Conservation (phyloP, 345 rosid species). For the Triadica sebifera region DNA sequence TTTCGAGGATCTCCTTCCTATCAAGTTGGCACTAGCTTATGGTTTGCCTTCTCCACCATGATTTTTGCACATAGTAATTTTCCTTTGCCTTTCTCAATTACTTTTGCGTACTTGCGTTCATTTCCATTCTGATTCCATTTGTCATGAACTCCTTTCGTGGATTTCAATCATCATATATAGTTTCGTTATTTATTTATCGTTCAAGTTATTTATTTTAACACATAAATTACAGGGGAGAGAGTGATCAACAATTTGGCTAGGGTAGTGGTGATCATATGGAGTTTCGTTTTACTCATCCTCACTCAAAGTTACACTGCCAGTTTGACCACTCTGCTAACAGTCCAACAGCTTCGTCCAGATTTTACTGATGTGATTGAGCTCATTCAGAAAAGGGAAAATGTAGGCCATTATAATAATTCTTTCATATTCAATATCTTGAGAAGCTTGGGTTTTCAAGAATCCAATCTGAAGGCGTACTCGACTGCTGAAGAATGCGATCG, state of each 20-base stretch:
- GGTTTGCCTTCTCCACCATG: slow-evolving; percentile 51
- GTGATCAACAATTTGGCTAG: slow-evolving; percentile 48
- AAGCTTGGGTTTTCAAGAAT: slow-evolving; percentile 17
- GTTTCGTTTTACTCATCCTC: slow-evolving; percentile 55
- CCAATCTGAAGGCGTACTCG: slow-evolving; percentile 13
- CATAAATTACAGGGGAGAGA: slow-evolving; percentile 47
- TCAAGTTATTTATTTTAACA: too few relatives aligned
- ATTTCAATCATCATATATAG: too few relatives aligned
- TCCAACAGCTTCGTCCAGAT: slow-evolving; percentile 47
- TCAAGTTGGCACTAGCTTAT: slow-evolving; percentile 64
- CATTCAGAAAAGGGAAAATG: slow-evolving; percentile 27
- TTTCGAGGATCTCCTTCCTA: slow-evolving; percentile 6
- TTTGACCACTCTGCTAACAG: slow-evolving; percentile 49
- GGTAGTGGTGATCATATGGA: slow-evolving; percentile 50
- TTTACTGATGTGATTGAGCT: slow-evolving; percentile 37
- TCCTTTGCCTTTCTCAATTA: not conserved
- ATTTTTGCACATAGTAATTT: slow-evolving; percentile 22
- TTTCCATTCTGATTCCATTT: not conserved
- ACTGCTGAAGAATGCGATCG: slow-evolving; percentile 22
- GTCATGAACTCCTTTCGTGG: too few relatives aligned
- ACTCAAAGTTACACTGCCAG: slow-evolving; percentile 69
- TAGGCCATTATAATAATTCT: slow-evolving; percentile 45
- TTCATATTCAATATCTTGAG: slow-evolving; percentile 35
- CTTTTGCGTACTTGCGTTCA: not conserved
- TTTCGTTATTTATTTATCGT: too few relatives aligned